Conservation (phyloP, 305 asterid species). For the Fraxinus nigra region DNA sequence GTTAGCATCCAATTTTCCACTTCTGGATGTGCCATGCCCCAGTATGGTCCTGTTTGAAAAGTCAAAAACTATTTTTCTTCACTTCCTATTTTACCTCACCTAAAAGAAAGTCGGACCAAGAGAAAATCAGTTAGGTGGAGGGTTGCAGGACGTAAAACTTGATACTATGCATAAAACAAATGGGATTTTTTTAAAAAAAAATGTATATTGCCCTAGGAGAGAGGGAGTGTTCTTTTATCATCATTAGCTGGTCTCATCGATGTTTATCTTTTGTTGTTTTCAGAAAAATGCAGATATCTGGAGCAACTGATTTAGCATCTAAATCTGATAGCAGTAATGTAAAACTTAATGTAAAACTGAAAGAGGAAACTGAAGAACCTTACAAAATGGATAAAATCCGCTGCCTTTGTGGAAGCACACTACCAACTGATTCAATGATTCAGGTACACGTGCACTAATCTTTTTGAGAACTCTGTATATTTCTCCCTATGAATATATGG, state of each 20-base stretch:
- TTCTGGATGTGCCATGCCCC: constrained; percentile 2
- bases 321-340: constrained; percentile 63
- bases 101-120: neutral
- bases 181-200: neutral
- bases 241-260: constrained; percentile 13
- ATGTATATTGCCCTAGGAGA: neutral
- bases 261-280: constrained; percentile 21
- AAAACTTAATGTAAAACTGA: constrained; percentile 23
- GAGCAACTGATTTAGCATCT: constrained; percentile 72
- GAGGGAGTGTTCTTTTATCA: constrained; percentile 5
- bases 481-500: neutral
- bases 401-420: constrained; percentile 79
- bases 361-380: constrained; percentile 69
- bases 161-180: neutral
- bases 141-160: constrained; percentile 5
- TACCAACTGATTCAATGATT: constrained; percentile 72
- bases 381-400: constrained; percentile 68
- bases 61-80: constrained; percentile 6
- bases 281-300: constrained; percentile 92
- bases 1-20: constrained; percentile 4
- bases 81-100: constrained; percentile 1
- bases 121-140: neutral
- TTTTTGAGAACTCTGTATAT: neutral
- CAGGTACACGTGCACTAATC: constrained; percentile 45
- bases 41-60: neutral